Base-by-base conservation (phyloP, 2,329 filamentous ascomycete species). In the Trichothecium sympodiale region DNA sequence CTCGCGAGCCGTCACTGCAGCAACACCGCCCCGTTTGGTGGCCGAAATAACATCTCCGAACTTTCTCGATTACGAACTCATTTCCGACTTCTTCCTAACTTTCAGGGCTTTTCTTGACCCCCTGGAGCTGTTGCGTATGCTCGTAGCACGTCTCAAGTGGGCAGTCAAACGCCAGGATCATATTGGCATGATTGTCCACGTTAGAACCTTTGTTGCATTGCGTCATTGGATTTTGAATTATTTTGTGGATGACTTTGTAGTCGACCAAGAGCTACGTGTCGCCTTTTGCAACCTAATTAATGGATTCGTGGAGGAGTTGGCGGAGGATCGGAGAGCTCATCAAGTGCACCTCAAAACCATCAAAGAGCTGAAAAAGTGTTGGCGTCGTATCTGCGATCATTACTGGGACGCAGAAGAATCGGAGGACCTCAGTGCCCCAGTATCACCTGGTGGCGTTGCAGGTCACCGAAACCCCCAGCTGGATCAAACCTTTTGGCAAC, bases 211-310 rank as follows among this genome's bases (percentile, higher is more conserved):
- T 61, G 91, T 95, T 17, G 91, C 91, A 7, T 69, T 96, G 31
- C 78, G 91, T 38, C 91, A 98, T 57, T 98, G 91, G 91, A 88
- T 96, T 38, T 62, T 98, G 42, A 98, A 98, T 56, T 98, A 98
- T 57, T 98, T 96, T 46, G 71, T 84, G 37, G 91, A 98, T 52
- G 91, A 98, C 53, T 98, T 94, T 54, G 75, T 93, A 29, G 60
- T 80, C 17, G 77, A 88, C 52, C 79, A 81, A 51, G 65, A 73
- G 31, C 65, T 96, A 23, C 79, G 89, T 8, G 64, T 73, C 5
- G 74, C 75, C 13, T 95, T 95, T 52, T 95, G 89, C 58, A 67
- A 77, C 23, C 67, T 87, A 8, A 68, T 95, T 39, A 95, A 96
- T 54, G 64, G 68, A 34, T 69, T 80, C 31, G 68, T 74, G 4